These are phyloP conservation scores for Dendrobium catenatum DNA, from an alignment of 106 monocot genomes.

Conservation along the genomic window DNA sequence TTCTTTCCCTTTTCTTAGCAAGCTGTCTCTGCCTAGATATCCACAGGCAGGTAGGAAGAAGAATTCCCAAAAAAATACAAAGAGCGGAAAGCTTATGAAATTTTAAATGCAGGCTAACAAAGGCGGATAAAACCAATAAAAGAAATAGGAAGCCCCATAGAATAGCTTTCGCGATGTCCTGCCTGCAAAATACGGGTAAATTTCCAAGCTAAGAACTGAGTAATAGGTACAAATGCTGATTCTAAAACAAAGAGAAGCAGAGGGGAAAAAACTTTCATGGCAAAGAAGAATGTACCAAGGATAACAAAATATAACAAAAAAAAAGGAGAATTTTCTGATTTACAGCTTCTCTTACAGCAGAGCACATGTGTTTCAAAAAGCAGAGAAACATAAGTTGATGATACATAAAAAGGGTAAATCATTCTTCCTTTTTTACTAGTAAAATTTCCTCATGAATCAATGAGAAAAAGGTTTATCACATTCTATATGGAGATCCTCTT, in stretches of 20 bases:
- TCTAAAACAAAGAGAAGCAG: neutral
- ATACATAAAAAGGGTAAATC: no score
- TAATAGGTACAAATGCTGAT: neutral
- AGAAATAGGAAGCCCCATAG: constrained; percentile 6
- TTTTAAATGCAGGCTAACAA: constrained; percentile 1
- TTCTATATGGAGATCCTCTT: no score
- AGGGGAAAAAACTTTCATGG: neutral
- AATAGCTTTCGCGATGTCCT: neutral
- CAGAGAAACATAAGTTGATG: no score
- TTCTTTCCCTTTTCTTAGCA: constrained; percentile 19
- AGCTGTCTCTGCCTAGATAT: constrained; percentile 15
- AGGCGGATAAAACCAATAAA: neutral
- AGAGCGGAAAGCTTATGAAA: constrained; percentile 8
- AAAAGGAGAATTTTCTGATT: neutral
- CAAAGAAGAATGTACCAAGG: neutral
- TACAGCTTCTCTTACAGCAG: neutral
- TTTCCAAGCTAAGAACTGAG: neutral
- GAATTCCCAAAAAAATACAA: constrained; percentile 11
- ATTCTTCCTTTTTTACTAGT: no score
- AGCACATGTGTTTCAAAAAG: neutral
- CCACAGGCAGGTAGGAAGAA: constrained; percentile 12
- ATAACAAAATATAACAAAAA: no score
- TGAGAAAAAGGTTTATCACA: no score
- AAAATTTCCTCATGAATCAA: no score
- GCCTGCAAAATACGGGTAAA: neutral